A percentile compares a stretch with the other conserved stretches of the same genome.
phyloP scores from a whole-genome alignment of 441 rosid genomes.

The Erodium texanum region DNA sequence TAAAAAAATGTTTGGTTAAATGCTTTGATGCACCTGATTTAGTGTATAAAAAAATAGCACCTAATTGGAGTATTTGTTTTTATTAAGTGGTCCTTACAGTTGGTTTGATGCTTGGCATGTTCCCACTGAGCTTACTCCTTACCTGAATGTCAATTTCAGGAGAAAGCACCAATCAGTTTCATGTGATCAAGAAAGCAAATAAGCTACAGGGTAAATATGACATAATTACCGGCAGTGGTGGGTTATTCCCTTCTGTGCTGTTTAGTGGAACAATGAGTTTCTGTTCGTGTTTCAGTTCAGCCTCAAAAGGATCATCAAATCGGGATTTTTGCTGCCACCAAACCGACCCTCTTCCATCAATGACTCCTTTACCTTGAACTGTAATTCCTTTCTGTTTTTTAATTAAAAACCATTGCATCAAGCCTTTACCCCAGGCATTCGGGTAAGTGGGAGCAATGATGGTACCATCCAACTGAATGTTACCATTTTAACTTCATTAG shows the following conservation, averaged over 20 bases:
- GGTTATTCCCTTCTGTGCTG: slow-evolving; percentile 36
- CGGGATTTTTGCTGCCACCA: slow-evolving; percentile 72
- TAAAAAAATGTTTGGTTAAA: too few species aligned
- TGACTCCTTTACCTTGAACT: slow-evolving; percentile 62
- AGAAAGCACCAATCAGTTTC: neutral
- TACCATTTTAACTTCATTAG: neutral
- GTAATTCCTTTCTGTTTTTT: slow-evolving; percentile 63
- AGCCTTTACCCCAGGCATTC: slow-evolving; percentile 57
- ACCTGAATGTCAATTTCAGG: slow-evolving; percentile 10
- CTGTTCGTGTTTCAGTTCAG: slow-evolving; percentile 23
- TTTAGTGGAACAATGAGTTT: slow-evolving; percentile 53
- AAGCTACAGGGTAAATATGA: too few species aligned
- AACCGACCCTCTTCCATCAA: slow-evolving; percentile 85
- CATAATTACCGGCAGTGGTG: slow-evolving; percentile 48
- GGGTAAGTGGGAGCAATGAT: slow-evolving; percentile 65
- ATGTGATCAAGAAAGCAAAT: neutral
- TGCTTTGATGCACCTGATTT: too few species aligned
- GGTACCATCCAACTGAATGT: slow-evolving; percentile 72
- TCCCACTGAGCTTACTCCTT: slow-evolving; percentile 45
- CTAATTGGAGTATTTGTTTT: neutral
- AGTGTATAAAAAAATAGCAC: too few species aligned
- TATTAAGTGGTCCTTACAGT: slow-evolving; percentile 53
- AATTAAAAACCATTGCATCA: slow-evolving; percentile 75
- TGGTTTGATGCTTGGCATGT: slow-evolving; percentile 84
- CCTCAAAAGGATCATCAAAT: slow-evolving; percentile 48